Evolutionary conservation across 2,329 filamentous ascomycete species (phyloP).

Genomic region (Capronia coronata): DNA sequence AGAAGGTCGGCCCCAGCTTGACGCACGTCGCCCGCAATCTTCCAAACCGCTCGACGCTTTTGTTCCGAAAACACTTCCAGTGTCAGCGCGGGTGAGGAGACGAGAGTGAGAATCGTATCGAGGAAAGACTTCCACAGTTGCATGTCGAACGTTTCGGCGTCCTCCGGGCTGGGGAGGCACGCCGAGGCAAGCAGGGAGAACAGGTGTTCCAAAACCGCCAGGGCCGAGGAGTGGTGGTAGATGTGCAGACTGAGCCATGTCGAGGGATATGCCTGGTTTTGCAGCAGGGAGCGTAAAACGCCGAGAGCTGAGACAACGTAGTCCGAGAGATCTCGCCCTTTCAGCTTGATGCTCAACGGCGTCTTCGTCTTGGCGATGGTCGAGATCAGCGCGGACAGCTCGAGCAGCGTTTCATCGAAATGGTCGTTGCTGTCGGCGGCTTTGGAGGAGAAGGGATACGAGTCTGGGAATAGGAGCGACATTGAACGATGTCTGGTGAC

Average conservation of each 20-base stretch:
- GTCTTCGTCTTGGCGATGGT: slow-evolving; percentile 69
- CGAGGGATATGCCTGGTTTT: slow-evolving; percentile 80
- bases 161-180: slow-evolving; percentile 81
- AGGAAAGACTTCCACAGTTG: slow-evolving; percentile 94
- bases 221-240: slow-evolving; percentile 83
- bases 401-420: slow-evolving; percentile 82
- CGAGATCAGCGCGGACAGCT: slow-evolving; percentile 80
- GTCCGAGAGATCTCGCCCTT: slow-evolving; percentile 33
- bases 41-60: slow-evolving; percentile 94
- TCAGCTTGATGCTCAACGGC: slow-evolving; percentile 64
- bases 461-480: slow-evolving; percentile 80
- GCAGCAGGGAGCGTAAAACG: slow-evolving; percentile 81
- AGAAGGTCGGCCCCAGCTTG: slow-evolving; percentile 85
- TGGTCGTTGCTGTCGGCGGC: slow-evolving; percentile 53
- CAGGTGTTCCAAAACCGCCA: slow-evolving; percentile 77
- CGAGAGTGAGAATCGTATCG: slow-evolving; percentile 76
- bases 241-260: slow-evolving; percentile 91
- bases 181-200: slow-evolving; percentile 71
- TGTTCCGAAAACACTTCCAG: slow-evolving; percentile 96
- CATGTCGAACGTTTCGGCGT: slow-evolving; percentile 86
- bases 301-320: slow-evolving; percentile 70
- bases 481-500: slow-evolving; percentile 55
- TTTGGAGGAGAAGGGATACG: slow-evolving; percentile 81
- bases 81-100: slow-evolving; percentile 80
- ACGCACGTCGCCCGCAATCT: slow-evolving; percentile 92